A percentile compares a stretch with the other conserved stretches of the same genome.
Conservation (phyloP, 2,329 filamentous ascomycete species). For the Cladosporium sp. region DNA sequence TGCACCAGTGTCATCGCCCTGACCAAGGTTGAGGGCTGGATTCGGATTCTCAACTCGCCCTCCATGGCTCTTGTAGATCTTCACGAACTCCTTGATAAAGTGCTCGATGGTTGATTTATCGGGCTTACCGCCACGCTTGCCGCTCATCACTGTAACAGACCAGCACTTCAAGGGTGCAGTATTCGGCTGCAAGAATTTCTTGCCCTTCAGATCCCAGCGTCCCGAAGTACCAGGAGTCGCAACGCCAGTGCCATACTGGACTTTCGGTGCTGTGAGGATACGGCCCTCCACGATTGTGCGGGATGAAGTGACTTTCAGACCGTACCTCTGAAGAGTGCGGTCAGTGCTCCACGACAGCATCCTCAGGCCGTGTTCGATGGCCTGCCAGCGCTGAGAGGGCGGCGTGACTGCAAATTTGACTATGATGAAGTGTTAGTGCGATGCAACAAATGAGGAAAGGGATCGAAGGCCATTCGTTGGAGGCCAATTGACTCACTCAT, state of each 20-base stretch:
- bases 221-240: slow-evolving; percentile 63
- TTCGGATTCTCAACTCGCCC: slow-evolving; percentile 48
- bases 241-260: slow-evolving; percentile 58
- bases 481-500: slow-evolving; percentile 57
- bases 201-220: slow-evolving; percentile 82
- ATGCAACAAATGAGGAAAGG: background rate
- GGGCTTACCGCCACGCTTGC: slow-evolving; percentile 45
- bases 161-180: slow-evolving; percentile 58
- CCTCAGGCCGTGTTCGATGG: slow-evolving; percentile 65
- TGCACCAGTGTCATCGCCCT: slow-evolving; percentile 24
- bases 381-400: slow-evolving; percentile 61
- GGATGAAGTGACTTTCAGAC: slow-evolving; percentile 61
- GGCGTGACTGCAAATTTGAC: slow-evolving; percentile 82
- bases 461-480: too few species aligned
- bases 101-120: slow-evolving; percentile 43
- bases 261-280: slow-evolving; percentile 65
- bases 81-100: slow-evolving; percentile 59
- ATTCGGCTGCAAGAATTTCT: slow-evolving; percentile 70
- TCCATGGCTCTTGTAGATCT: slow-evolving; percentile 59
- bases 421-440: background rate
- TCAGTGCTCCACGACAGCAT: slow-evolving; percentile 68
- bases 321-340: slow-evolving; percentile 66
- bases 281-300: slow-evolving; percentile 65
- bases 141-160: slow-evolving; percentile 66
- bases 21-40: slow-evolving; percentile 40